These are phyloP conservation scores for Candolleomyces eurysporus DNA, from an alignment of 768 basidiomycete genomes.

Conservation along the genomic window DNA sequence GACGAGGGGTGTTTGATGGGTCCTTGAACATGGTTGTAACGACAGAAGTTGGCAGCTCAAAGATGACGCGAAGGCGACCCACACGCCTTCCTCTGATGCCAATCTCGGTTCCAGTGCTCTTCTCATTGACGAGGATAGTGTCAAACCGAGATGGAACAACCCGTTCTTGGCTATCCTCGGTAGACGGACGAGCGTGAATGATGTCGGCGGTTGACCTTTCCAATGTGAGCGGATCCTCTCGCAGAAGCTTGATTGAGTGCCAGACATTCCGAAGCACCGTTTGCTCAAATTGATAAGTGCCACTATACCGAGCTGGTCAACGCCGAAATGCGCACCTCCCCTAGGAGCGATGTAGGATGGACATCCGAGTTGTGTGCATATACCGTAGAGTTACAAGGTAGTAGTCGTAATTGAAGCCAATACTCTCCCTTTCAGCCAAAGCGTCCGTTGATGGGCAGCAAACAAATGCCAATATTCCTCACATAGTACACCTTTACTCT, in stretches of 20 bases:
- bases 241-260: conserved; percentile 9
- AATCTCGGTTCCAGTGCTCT: not conserved
- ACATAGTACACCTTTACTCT: too few relatives aligned
- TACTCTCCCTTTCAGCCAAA: too few relatives aligned
- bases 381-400: too few relatives aligned
- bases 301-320: too few relatives aligned
- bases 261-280: too few relatives aligned
- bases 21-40: not conserved
- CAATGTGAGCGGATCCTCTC: conserved; percentile 3
- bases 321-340: too few relatives aligned
- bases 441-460: too few relatives aligned
- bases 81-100: conserved; percentile 11
- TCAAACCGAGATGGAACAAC: conserved; percentile 30
- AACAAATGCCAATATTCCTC: too few relatives aligned
- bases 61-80: conserved; percentile 11
- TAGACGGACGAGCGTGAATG: conserved; percentile 24
- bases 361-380: too few relatives aligned
- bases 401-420: too few relatives aligned
- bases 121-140: conserved; percentile 14
- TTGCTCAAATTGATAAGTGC: too few relatives aligned
- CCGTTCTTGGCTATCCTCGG: conserved; percentile 10
- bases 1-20: not conserved
- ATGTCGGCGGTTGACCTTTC: conserved; percentile 18
- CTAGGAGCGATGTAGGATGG: too few relatives aligned
- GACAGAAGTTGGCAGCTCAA: conserved; percentile 4